A percentile compares a stretch with the other conserved stretches of the same genome.
Conservation (phyloP, 108 stramenopile genomes). For the Licmophora abbreviata region DNA sequence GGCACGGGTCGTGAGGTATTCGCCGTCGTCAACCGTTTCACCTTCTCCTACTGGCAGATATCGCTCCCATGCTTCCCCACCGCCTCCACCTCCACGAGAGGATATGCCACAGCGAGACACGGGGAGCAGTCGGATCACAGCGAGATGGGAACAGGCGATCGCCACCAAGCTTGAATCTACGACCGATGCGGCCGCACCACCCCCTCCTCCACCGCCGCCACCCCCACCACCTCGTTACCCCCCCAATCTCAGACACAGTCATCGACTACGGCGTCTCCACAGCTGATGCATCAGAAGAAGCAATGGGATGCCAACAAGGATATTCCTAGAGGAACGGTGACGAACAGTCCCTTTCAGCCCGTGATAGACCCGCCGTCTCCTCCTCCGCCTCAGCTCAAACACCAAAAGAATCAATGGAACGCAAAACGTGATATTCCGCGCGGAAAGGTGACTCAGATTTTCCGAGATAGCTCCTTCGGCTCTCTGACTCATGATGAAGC, state of each 20-base stretch:
- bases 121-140: no score
- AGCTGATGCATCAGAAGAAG: not conserved
- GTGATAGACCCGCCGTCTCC: no score
- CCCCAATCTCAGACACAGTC: no score
- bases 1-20: not conserved
- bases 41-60: not conserved
- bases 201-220: no score
- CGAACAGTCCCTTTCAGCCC: constrained; percentile 1
- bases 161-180: no score
- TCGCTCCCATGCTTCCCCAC: not conserved
- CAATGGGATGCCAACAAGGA: constrained; percentile 4
- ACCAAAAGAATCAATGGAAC: constrained; percentile 30
- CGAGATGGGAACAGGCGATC: no score
- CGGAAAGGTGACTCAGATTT: constrained; percentile 7
- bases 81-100: constrained; percentile 1
- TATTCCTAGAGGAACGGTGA: constrained; percentile 3
- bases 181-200: no score
- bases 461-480: not conserved
- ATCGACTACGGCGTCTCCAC: no score
- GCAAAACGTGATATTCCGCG: constrained; percentile 14
- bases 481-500: no score
- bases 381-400: constrained; percentile 13
- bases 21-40: not conserved
- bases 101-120: no score
- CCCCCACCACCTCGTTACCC: no score